A percentile compares a stretch with the other conserved stretches of the same genome.
These are phyloP conservation scores for Entomortierella chlamydospora DNA, from an alignment of 192 early-diverging fungal species.

Conservation along the genomic window DNA sequence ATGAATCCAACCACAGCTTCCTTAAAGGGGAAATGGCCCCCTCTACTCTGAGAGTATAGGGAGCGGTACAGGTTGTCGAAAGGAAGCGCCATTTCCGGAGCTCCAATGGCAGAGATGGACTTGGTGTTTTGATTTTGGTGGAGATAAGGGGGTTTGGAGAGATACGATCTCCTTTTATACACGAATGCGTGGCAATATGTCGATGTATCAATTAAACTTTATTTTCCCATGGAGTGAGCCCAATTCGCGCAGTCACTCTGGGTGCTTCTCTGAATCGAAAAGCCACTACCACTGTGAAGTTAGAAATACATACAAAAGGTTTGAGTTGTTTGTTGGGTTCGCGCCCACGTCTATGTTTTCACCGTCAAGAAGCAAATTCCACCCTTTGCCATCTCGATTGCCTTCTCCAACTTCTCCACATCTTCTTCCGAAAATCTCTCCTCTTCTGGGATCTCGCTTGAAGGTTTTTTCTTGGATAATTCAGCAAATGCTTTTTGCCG, in stretches of 20 bases:
- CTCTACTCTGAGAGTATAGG: background rate
- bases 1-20: constrained; percentile 80
- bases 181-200: too few species aligned
- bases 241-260: too few species aligned
- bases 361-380: constrained; percentile 45
- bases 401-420: constrained; percentile 24
- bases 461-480: constrained; percentile 22
- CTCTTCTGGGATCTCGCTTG: constrained; percentile 42
- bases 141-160: too few species aligned
- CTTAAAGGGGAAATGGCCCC: constrained; percentile 75
- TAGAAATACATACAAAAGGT: too few species aligned
- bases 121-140: too few species aligned
- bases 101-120: too few species aligned
- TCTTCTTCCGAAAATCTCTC: constrained; percentile 41
- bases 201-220: too few species aligned
- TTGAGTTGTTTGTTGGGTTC: too few species aligned
- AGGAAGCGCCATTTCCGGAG: background rate
- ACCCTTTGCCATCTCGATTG: constrained; percentile 39
- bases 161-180: too few species aligned
- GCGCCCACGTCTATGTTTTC: constrained; percentile 12
- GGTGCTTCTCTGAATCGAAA: too few species aligned
- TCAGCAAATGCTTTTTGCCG: constrained; percentile 48
- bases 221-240: too few species aligned
- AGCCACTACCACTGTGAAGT: too few species aligned
- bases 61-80: constrained; percentile 19